Percentiles rank a stretch among this genome's conserved stretches.
These are phyloP conservation scores for Zychaea mexicana DNA, from an alignment of 371 early-diverging fungal species.

Conservation along the genomic window DNA sequence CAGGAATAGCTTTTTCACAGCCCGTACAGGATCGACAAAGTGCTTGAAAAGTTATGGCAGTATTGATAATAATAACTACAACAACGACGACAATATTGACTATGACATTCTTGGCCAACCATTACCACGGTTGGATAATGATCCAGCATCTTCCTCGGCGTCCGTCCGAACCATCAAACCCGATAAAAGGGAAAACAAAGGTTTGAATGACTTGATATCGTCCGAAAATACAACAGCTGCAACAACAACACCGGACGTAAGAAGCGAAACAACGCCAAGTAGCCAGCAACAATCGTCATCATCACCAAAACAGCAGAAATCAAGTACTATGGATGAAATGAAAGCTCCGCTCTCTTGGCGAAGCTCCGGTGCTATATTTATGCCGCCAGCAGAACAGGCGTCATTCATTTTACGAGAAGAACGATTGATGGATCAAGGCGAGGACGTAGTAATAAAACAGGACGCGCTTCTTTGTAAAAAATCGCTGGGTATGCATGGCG, in stretches of 20 bases:
- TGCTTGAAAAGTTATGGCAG: neutral
- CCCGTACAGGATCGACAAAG: neutral
- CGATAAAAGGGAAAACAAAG: neutral
- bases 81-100: neutral
- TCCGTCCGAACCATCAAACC: neutral
- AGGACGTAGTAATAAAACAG: slow-evolving; percentile 19
- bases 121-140: neutral
- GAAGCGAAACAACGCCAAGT: too few relatives aligned
- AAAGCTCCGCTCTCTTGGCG: neutral
- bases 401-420: neutral
- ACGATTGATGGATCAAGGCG: neutral
- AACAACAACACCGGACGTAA: too few relatives aligned
- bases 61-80: neutral
- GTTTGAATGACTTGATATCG: too few relatives aligned
- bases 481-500: slow-evolving; percentile 7
- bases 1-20: neutral
- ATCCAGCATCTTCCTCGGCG: neutral
- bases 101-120: neutral
- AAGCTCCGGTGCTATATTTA: slow-evolving; percentile 28
- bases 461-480: slow-evolving; percentile 33
- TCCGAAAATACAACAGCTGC: too few relatives aligned
- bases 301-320: neutral
- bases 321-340: neutral
- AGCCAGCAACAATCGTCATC: neutral
- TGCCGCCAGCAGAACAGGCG: slow-evolving; percentile 7